Conservation (phyloP, 768 basidiomycete genomes). For the Tylopilus subfusipes region DNA sequence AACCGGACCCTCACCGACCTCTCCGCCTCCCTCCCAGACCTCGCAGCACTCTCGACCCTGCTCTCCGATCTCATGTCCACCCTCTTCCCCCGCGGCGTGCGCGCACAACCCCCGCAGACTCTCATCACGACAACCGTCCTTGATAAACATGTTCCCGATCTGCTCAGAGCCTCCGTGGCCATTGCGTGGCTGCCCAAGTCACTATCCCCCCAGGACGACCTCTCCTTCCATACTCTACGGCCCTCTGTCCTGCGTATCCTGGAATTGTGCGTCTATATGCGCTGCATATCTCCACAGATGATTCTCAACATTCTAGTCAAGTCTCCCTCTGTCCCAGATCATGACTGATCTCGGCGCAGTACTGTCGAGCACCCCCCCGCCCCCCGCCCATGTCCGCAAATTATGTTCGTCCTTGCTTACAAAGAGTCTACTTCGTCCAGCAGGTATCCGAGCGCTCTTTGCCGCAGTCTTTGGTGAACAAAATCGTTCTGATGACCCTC, state of each 20-base stretch:
- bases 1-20: slow-evolving; percentile 1
- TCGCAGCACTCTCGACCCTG: slow-evolving; percentile 41
- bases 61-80: slow-evolving; percentile 43
- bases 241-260: slow-evolving; percentile 55
- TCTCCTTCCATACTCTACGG: slow-evolving; percentile 46
- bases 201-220: slow-evolving; percentile 35
- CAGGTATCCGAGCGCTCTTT: slow-evolving; percentile 68
- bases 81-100: slow-evolving; percentile 51
- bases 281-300: slow-evolving; percentile 7
- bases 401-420: slow-evolving; percentile 62
- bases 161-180: slow-evolving; percentile 57
- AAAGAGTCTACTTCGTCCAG: slow-evolving; percentile 64
- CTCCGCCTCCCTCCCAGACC: slow-evolving; percentile 41
- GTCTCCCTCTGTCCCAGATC: slow-evolving; percentile 61
- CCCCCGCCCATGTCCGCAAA: slow-evolving; percentile 52
- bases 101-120: slow-evolving; percentile 51
- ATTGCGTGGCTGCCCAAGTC: slow-evolving; percentile 73
- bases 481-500: slow-evolving; percentile 47
- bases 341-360: slow-evolving; percentile 63
- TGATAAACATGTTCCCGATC: slow-evolving; percentile 52
- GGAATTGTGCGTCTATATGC: slow-evolving; percentile 49
- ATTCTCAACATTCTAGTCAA: slow-evolving; percentile 17
- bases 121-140: slow-evolving; percentile 57
- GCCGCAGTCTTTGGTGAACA: slow-evolving; percentile 67
- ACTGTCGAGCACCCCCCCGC: slow-evolving; percentile 41